These are phyloP conservation scores for Tetrastigma voinierianum DNA, from an alignment of 164 flowering plant species.

Conservation along the genomic window DNA sequence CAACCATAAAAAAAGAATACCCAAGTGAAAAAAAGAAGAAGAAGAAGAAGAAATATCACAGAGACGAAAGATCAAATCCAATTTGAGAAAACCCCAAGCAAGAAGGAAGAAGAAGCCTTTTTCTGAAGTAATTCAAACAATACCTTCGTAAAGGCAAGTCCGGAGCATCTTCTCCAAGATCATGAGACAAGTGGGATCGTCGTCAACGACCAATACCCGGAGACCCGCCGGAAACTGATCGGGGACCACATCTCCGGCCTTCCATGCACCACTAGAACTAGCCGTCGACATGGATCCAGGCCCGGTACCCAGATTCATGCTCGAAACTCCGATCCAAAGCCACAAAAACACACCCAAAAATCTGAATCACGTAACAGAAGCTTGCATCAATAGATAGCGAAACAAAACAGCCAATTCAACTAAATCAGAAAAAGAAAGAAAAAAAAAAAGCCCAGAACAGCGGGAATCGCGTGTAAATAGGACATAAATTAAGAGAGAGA, in stretches of 20 bases:
- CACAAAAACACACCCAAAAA: background rate
- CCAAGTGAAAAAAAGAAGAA: background rate
- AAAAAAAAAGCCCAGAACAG: no score
- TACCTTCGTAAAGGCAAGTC: slow-evolving; percentile 72
- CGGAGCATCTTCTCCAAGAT: slow-evolving; percentile 79
- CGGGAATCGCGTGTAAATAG: no score
- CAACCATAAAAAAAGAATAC: background rate
- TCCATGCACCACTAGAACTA: slow-evolving; percentile 31
- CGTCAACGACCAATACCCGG: slow-evolving; percentile 87
- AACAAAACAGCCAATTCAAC: background rate
- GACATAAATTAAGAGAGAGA: no score
- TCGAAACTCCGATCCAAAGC: background rate
- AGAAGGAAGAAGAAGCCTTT: background rate
- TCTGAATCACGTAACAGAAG: background rate
- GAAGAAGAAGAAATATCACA: no score
- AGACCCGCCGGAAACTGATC: slow-evolving; percentile 85
- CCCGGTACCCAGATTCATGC: slow-evolving; percentile 32
- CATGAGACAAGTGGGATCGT: slow-evolving; percentile 75
- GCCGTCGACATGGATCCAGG: slow-evolving; percentile 31
- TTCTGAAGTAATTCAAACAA: background rate
- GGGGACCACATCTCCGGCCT: slow-evolving; percentile 34
- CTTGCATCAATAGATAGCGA: background rate
- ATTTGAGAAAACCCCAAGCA: background rate
- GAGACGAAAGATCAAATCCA: background rate
- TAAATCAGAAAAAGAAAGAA: background rate